A percentile compares a stretch with the other conserved stretches of the same genome.
Evolutionary conservation across 2,329 filamentous ascomycete genomes (phyloP).

Genomic region (Ceratocystis diversiconidia): DNA sequence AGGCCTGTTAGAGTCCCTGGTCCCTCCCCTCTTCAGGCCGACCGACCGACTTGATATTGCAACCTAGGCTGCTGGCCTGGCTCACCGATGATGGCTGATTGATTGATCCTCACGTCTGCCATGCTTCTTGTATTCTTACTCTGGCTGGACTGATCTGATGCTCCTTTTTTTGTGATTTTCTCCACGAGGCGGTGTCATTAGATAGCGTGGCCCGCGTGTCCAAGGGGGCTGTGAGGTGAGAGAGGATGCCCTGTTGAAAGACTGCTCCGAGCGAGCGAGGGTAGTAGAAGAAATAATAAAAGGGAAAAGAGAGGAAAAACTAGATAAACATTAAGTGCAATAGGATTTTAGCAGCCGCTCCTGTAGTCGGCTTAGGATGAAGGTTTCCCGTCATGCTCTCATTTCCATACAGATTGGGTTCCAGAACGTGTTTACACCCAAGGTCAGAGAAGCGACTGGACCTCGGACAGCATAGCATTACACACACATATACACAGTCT

Average conservation of each 20-base stretch:
- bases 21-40: no score
- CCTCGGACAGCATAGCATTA: background rate
- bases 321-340: background rate
- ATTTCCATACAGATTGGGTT: background rate
- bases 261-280: background rate
- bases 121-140: background rate
- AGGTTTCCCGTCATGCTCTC: background rate
- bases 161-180: background rate
- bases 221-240: background rate
- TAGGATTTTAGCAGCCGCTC: background rate
- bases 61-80: background rate
- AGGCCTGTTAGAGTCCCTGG: no score
- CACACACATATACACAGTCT: background rate
- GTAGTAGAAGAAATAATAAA: background rate
- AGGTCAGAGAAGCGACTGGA: background rate
- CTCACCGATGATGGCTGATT: background rate
- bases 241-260: background rate
- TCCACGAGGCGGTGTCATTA: constrained; percentile 2
- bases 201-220: background rate
- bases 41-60: background rate
- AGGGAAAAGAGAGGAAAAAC: background rate
- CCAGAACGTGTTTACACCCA: background rate
- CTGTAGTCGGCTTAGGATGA: background rate
- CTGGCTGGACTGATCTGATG: background rate
- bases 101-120: background rate